Conservation (phyloP, 2,329 filamentous ascomycete species). For the Dryadomyces quercivorus region DNA sequence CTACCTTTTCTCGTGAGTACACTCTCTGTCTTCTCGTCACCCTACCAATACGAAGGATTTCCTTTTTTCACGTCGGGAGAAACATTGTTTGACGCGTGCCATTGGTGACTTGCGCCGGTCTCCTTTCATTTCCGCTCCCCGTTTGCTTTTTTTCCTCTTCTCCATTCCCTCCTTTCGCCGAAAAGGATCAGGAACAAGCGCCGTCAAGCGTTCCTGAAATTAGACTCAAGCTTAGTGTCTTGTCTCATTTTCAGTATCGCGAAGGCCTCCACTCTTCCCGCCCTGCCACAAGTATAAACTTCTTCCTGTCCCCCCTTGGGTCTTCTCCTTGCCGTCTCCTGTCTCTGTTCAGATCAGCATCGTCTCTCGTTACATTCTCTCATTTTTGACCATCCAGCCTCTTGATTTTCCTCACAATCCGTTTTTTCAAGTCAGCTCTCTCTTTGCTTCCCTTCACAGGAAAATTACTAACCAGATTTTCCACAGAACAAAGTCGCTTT, state of each 20-base stretch:
- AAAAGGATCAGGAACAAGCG: constrained; percentile 1
- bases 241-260: neutral
- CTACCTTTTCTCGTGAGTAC: neutral
- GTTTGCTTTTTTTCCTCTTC: neutral
- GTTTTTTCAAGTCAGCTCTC: neutral
- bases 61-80: neutral
- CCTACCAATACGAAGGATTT: neutral
- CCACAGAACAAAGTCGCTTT: constrained; percentile 27
- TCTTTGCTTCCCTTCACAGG: neutral
- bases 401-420: neutral
- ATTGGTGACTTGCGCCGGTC: neutral
- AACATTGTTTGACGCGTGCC: neutral
- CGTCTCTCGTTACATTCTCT: neutral
- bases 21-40: neutral
- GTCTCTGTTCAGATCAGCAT: neutral
- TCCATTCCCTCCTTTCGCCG: neutral
- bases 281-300: neutral
- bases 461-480: neutral
- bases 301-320: neutral
- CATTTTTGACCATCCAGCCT: neutral
- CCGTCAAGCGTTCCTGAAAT: constrained; percentile 6
- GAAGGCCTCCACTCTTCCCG: neutral
- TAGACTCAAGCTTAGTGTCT: constrained; percentile 3
- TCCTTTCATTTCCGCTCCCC: neutral
- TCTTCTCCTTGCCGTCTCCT: neutral